Conservation (phyloP, 2,329 filamentous ascomycete species). For the Pyrenophora seminiperda region DNA sequence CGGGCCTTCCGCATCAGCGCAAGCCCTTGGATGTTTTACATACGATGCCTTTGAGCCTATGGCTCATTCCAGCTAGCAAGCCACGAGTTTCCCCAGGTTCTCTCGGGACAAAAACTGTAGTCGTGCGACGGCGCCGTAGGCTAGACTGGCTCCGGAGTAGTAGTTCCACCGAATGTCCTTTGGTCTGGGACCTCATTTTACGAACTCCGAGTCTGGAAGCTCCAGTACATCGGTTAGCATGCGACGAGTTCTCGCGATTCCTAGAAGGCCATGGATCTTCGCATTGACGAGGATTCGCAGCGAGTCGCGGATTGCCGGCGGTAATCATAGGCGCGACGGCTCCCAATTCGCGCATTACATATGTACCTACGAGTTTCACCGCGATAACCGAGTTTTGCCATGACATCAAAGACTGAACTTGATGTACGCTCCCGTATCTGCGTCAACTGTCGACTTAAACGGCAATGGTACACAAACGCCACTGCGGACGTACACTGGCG, state of each 20-base stretch:
- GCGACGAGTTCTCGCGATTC: conserved; percentile 15
- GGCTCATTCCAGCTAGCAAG: conserved; percentile 16
- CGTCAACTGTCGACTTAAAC: not conserved
- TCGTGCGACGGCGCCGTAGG: conserved; percentile 24
- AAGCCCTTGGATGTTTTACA: conserved; percentile 4
- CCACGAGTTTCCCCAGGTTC: conserved; percentile 32
- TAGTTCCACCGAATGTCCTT: conserved; percentile 37
- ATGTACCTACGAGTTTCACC: not conserved
- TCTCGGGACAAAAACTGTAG: conserved; percentile 19
- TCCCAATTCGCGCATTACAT: no score
- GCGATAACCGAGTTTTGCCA: no score
- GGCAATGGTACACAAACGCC: not conserved
- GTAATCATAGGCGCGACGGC: no score
- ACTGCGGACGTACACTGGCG: conserved; percentile 9
- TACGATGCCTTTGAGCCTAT: conserved; percentile 5
- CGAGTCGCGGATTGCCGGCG: no score
- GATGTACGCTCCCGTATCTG: not conserved
- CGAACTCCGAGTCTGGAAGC: conserved; percentile 25
- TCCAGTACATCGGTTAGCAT: conserved; percentile 20
- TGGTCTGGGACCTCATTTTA: conserved; percentile 25
- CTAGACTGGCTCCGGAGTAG: conserved; percentile 15
- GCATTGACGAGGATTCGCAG: not conserved
- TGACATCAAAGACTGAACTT: no score
- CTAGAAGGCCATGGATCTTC: conserved; percentile 27
- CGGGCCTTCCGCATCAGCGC: conserved; percentile 7